A percentile compares a stretch with the other conserved stretches of the same genome.
Conservation (phyloP, 352 stramenopile species). For the Phytophthora crassamura region DNA sequence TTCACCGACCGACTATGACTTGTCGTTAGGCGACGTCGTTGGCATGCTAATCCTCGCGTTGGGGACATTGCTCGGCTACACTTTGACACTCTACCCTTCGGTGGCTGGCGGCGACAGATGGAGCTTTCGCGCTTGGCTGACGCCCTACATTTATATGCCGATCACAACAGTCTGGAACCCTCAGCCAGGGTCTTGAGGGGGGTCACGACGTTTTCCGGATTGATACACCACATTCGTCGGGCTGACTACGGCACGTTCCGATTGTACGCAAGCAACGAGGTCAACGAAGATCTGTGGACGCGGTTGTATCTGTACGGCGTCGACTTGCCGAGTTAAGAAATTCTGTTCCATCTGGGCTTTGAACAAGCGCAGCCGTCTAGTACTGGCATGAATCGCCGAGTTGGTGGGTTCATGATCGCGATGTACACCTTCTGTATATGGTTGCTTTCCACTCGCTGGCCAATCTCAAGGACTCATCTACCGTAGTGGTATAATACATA, state of each 20-base stretch:
- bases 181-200: slow-evolving; percentile 93
- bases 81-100: slow-evolving; percentile 81
- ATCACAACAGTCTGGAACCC: slow-evolving; percentile 66
- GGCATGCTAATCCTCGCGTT: slow-evolving; percentile 13
- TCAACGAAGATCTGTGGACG: slow-evolving; percentile 73
- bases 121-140: slow-evolving; percentile 82
- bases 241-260: slow-evolving; percentile 95
- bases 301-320: slow-evolving; percentile 73
- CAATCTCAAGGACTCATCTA: slow-evolving; percentile 95
- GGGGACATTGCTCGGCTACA: slow-evolving; percentile 68
- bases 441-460: slow-evolving; percentile 94
- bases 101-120: slow-evolving; percentile 89
- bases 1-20: background rate
- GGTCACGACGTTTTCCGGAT: slow-evolving; percentile 86
- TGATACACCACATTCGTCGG: slow-evolving; percentile 92
- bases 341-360: slow-evolving; percentile 52
- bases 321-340: slow-evolving; percentile 69
- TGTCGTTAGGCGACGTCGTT: slow-evolving; percentile 23
- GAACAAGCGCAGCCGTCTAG: slow-evolving; percentile 24
- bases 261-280: slow-evolving; percentile 85
- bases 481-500: no score
- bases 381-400: slow-evolving; percentile 16
- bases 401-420: slow-evolving; percentile 31
- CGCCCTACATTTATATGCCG: slow-evolving; percentile 91
- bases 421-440: slow-evolving; percentile 92